Percentiles rank a stretch among this genome's conserved stretches.
phyloP scores from a whole-genome alignment of 768 basidiomycete genomes.

The Boletus vermiculosoides region DNA sequence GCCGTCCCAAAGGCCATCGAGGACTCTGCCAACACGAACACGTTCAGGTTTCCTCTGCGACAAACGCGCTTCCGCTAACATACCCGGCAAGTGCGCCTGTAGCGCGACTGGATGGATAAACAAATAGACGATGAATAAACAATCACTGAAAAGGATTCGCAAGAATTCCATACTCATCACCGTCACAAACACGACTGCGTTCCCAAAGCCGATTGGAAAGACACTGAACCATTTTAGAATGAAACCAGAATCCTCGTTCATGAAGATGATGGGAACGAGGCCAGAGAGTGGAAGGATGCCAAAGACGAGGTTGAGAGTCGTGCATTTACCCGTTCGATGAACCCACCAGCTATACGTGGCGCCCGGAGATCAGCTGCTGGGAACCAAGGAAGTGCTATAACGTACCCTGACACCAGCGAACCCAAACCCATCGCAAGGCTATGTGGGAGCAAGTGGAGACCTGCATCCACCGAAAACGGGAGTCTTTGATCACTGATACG shows the following conservation, averaged over 20 bases:
- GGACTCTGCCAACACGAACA: constrained; percentile 1
- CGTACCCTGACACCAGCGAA: constrained; percentile 11
- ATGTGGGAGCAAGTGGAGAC: constrained; percentile 13
- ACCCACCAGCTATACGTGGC: constrained; percentile 6
- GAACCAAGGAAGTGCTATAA: neutral
- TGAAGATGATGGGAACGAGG: constrained; percentile 8
- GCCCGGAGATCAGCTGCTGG: neutral
- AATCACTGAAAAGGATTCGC: neutral
- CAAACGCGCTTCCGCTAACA: neutral
- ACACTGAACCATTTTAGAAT: constrained; percentile 12
- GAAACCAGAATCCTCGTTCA: constrained; percentile 8
- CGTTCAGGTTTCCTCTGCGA: neutral
- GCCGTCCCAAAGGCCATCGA: constrained; percentile 3
- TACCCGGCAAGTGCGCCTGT: constrained; percentile 12
- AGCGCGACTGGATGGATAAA: constrained; percentile 11
- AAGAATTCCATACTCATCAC: constrained; percentile 5
- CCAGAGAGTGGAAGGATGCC: constrained; percentile 14
- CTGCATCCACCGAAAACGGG: neutral
- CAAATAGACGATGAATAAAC: neutral
- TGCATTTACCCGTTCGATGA: constrained; percentile 14
- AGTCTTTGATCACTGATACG: neutral
- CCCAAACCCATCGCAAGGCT: constrained; percentile 15
- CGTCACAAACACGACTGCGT: constrained; percentile 13
- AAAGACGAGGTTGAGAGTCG: constrained; percentile 5
- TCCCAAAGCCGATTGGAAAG: constrained; percentile 20